These are phyloP conservation scores for Trifolium fragiferum DNA, from an alignment of 306 rosid species.

Conservation along the genomic window DNA sequence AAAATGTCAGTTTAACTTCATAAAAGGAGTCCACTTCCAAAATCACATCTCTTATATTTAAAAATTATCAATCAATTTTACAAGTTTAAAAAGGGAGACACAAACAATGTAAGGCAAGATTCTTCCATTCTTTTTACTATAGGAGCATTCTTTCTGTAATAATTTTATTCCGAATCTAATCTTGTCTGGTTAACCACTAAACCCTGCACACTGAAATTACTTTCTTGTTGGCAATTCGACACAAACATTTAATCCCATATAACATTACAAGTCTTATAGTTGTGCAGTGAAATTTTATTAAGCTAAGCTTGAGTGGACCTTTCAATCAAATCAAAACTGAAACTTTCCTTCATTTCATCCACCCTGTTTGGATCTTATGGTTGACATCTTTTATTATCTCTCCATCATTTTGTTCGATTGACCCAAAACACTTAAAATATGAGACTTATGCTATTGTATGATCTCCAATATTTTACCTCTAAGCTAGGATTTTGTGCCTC, in stretches of 20 bases:
- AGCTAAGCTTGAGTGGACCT: not conserved
- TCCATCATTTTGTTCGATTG: not conserved
- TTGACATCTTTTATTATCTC: slow-evolving; percentile 3
- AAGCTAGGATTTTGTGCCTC: not conserved
- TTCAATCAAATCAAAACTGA: not conserved
- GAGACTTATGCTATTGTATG: slow-evolving; percentile 9
- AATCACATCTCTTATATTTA: slow-evolving; percentile 1
- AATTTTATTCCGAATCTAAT: slow-evolving; percentile 3
- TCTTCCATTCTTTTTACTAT: slow-evolving; percentile 4
- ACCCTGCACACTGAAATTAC: slow-evolving; percentile 1
- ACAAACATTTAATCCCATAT: not conserved
- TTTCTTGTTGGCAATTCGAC: not conserved
- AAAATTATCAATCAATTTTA: slow-evolving; percentile 20
- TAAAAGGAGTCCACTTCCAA: slow-evolving; percentile 21
- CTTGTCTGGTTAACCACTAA: not conserved
- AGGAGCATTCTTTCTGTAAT: slow-evolving; percentile 11
- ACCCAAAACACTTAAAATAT: not conserved
- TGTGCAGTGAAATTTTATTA: not conserved
- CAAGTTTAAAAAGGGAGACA: not conserved
- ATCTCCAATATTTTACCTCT: not conserved
- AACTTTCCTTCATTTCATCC: not conserved
- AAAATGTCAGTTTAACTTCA: not conserved
- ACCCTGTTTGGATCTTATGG: not conserved
- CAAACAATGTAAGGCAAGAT: not conserved
- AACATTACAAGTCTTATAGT: not conserved